phyloP scores from a whole-genome alignment of 208 protist genomes.

The Naegleria fowleri region DNA sequence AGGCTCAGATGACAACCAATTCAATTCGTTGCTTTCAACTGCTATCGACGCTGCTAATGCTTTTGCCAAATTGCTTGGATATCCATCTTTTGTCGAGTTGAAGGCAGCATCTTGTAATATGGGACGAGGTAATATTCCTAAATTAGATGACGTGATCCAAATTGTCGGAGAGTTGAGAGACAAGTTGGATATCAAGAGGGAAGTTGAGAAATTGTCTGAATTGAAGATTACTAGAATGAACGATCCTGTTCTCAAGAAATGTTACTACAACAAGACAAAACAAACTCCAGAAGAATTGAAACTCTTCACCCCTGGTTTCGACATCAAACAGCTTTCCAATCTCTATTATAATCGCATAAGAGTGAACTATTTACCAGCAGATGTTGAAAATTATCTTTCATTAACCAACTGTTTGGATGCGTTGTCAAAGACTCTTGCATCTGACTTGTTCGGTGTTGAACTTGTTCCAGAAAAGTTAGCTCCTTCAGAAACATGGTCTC shows the following conservation, averaged over 20 bases:
- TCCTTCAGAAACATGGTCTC: neutral
- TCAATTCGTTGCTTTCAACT: neutral
- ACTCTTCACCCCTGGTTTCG: neutral
- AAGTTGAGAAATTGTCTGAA: neutral
- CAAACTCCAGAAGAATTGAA: neutral
- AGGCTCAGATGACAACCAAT: neutral
- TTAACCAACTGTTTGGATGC: neutral
- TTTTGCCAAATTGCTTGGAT: neutral
- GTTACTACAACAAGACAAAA: neutral
- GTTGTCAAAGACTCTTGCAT: neutral
- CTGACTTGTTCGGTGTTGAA: neutral
- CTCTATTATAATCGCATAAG: neutral
- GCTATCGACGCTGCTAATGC: neutral
- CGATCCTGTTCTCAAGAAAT: neutral
- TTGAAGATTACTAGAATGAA: neutral
- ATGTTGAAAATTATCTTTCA: neutral
- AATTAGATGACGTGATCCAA: neutral
- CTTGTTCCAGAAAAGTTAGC: neutral
- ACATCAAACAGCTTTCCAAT: neutral
- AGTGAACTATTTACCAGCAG: neutral
- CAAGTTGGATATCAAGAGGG: neutral
- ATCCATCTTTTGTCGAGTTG: neutral
- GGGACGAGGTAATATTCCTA: neutral
- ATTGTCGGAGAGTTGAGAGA: neutral
- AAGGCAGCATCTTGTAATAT: neutral